phyloP scores from a whole-genome alignment of 225 moss, liverwort and hornwort species.

The Climacium dendroides region DNA sequence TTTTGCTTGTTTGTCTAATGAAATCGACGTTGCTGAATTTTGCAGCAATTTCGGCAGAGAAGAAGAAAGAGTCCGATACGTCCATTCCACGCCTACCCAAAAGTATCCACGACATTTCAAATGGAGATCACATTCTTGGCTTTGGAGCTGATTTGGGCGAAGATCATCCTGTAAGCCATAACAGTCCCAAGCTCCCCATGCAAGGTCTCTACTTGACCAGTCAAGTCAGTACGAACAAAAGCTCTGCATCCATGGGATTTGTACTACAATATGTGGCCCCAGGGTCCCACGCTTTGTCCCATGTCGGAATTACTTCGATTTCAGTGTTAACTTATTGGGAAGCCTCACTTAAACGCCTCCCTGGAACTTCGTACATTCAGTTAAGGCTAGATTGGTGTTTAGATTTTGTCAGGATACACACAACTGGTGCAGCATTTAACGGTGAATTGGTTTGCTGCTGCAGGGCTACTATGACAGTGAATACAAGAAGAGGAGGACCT shows the following conservation, averaged over 20 bases:
- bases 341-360: background rate
- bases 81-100: constrained; percentile 20
- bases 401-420: constrained; percentile 13
- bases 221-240: background rate
- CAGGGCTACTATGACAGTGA: constrained; percentile 46
- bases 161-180: constrained; percentile 43
- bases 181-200: background rate
- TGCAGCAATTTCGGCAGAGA: constrained; percentile 34
- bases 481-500: constrained; percentile 42
- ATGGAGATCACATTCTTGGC: constrained; percentile 55
- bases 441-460: background rate
- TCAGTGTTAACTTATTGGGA: background rate
- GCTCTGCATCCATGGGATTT: background rate
- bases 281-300: background rate
- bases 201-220: background rate
- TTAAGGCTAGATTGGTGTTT: background rate
- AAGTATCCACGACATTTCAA: constrained; percentile 48
- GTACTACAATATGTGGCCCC: background rate
- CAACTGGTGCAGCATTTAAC: background rate
- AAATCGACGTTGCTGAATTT: background rate
- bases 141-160: constrained; percentile 49
- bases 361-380: background rate
- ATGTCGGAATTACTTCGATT: background rate
- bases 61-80: constrained; percentile 1
- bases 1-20: background rate